Conservation (phyloP, 139 green algal species). For the Chlamydomonas applanata region DNA sequence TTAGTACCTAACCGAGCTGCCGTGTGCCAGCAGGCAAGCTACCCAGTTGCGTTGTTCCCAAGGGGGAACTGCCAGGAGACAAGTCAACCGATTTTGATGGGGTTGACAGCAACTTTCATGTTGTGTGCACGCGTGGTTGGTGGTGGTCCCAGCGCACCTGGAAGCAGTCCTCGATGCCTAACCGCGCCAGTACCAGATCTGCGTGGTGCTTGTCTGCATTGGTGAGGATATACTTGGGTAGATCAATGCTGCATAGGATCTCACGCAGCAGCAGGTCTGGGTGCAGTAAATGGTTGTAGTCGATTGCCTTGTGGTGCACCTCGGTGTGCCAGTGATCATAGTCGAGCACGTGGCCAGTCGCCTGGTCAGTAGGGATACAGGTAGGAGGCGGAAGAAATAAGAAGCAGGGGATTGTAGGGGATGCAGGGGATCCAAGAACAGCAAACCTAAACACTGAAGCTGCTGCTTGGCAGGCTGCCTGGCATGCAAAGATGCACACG, state of each 20-base stretch:
- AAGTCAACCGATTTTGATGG: too few relatives aligned
- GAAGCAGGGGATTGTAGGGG: neutral
- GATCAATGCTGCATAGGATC: constrained; percentile 49
- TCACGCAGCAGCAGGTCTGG: constrained; percentile 35
- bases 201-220: constrained; percentile 79
- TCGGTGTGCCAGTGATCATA: constrained; percentile 70
- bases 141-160: constrained; percentile 22
- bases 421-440: too few relatives aligned
- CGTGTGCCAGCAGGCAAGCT: too few relatives aligned
- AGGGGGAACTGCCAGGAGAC: too few relatives aligned
- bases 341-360: constrained; percentile 62
- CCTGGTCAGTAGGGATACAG: constrained; percentile 21
- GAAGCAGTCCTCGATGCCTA: constrained; percentile 78
- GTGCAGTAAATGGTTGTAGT: constrained; percentile 63
- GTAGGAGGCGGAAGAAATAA: neutral
- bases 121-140: too few relatives aligned
- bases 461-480: neutral
- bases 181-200: constrained; percentile 53
- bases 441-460: neutral
- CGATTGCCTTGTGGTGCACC: constrained; percentile 60
- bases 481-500: neutral
- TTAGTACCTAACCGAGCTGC: too few relatives aligned
- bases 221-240: constrained; percentile 78
- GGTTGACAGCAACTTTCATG: too few relatives aligned
- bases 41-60: too few relatives aligned